Base-by-base conservation (phyloP, 371 early-diverging fungal species). In the Mortierella sp. region DNA sequence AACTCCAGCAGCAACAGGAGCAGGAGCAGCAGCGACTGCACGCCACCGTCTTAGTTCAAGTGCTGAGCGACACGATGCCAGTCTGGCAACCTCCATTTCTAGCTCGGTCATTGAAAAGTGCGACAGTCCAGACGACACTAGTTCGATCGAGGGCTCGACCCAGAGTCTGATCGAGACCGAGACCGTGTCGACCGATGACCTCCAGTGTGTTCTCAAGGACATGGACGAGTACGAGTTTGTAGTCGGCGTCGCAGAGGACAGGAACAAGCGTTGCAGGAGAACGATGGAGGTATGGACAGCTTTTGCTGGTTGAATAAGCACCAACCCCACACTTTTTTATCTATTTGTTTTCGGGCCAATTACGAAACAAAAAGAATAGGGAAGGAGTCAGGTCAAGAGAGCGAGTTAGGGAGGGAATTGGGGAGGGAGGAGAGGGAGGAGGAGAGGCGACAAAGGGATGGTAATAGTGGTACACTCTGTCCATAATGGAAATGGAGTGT, bases 251-350 rank as follows among this genome's bases (percentile, higher is more conserved):
- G 81, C 92, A 43, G 96, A 96, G 76, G 97, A 97, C 88, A 88
- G 95, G 69, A 98, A 98, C 87, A 93, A 92, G 76, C 91, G 94
- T 39, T 95, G 94, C 84, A 88, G 98, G 70, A 87, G 98, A 86
- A 96, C 96, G n/a, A 98, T 98, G 98, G 98, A 99, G 90, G 96
- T 86, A 85, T 13, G 13, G 58, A 19, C 16, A 45, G 34, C 16
- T 14, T 7, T 14, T 4, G 29, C 14, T 16, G 34, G 8, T 58
- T 58, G 34, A 14, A 58, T 19, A 58, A 58, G 58, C 31, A 53
- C 14, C 55, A 13, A 11, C 5, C 1, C 14, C 29, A 53, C 55
- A 26, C 26, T 26, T 26, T 47, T 53, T 55, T 7, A 45, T 16
- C 9, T 45, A 14, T 8, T 14, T 47, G 47, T 47, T 47, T 58